Percentiles rank a stretch among this genome's conserved stretches.
phyloP scores from a whole-genome alignment of 352 stramenopile species.

The Phytopythium ostracodes region DNA sequence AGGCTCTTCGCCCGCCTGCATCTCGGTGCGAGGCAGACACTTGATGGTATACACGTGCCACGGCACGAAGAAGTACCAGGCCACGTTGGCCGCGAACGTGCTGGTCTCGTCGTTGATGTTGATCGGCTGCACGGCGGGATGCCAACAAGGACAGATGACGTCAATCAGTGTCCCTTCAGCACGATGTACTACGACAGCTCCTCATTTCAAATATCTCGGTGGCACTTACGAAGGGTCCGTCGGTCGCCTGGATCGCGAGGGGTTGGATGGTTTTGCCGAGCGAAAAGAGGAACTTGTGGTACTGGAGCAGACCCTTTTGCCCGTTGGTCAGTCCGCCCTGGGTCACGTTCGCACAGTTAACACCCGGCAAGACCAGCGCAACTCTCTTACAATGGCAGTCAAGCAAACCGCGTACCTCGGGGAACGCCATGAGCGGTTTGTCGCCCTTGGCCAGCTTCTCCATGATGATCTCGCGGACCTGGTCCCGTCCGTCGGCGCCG shows the following conservation, averaged over 20 bases:
- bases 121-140: constrained; percentile 27
- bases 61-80: constrained; percentile 69
- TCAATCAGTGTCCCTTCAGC: neutral
- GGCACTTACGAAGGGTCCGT: constrained; percentile 57
- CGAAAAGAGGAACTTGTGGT: constrained; percentile 79
- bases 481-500: constrained; percentile 37
- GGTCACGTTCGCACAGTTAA: neutral
- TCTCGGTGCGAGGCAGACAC: constrained; percentile 36
- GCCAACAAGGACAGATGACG: constrained; percentile 2
- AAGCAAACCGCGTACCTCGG: constrained; percentile 37
- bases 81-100: constrained; percentile 66
- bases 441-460: constrained; percentile 41
- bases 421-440: constrained; percentile 57
- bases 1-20: constrained; percentile 33
- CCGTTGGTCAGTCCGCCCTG: constrained; percentile 67
- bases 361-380: neutral
- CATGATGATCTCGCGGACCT: constrained; percentile 58
- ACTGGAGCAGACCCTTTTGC: constrained; percentile 57
- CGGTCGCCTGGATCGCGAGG: constrained; percentile 52
- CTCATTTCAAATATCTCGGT: neutral
- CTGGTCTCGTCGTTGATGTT: constrained; percentile 81
- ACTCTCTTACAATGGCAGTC: no score
- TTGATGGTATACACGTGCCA: constrained; percentile 70
- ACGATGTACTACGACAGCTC: neutral
- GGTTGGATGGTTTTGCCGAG: constrained; percentile 58